A percentile compares a stretch with the other conserved stretches of the same genome.
Evolutionary conservation across 768 basidiomycete species (phyloP).

Genomic region (Suillus bovinus): DNA sequence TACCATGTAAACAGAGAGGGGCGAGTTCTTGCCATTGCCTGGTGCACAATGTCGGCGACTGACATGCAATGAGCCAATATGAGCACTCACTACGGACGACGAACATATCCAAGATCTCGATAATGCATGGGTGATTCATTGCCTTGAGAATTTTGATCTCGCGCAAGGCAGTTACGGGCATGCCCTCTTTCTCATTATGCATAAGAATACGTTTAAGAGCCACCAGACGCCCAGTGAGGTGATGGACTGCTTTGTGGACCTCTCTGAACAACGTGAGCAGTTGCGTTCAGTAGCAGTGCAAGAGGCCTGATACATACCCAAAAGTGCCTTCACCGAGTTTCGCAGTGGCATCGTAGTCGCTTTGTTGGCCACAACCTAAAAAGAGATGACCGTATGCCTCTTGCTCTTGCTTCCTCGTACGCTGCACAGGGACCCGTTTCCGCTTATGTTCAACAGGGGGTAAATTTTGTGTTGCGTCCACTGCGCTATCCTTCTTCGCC

Average conservation of each 20-base stretch:
- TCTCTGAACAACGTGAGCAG: constrained; percentile 50
- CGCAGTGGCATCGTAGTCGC: constrained; percentile 77
- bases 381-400: constrained; percentile 69
- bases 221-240: constrained; percentile 58
- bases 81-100: constrained; percentile 67
- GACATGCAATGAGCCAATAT: neutral
- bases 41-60: constrained; percentile 3
- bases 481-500: constrained; percentile 23
- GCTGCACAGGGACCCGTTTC: constrained; percentile 45
- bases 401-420: constrained; percentile 64
- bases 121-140: constrained; percentile 81
- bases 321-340: constrained; percentile 98
- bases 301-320: constrained; percentile 57
- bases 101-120: constrained; percentile 92
- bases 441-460: constrained; percentile 19
- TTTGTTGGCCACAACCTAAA: constrained; percentile 66
- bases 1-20: constrained; percentile 94
- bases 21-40: constrained; percentile 66
- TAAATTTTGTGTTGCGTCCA: constrained; percentile 7
- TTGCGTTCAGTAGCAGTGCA: constrained; percentile 10
- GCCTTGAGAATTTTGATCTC: constrained; percentile 97
- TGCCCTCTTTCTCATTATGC: constrained; percentile 96
- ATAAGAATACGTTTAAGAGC: constrained; percentile 95
- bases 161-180: constrained; percentile 94
- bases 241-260: constrained; percentile 85